Evolutionary conservation across 192 early-diverging fungal species (phyloP), one percentile per base, ranked within the genome.

Genomic region (Linderina pennispora): DNA sequence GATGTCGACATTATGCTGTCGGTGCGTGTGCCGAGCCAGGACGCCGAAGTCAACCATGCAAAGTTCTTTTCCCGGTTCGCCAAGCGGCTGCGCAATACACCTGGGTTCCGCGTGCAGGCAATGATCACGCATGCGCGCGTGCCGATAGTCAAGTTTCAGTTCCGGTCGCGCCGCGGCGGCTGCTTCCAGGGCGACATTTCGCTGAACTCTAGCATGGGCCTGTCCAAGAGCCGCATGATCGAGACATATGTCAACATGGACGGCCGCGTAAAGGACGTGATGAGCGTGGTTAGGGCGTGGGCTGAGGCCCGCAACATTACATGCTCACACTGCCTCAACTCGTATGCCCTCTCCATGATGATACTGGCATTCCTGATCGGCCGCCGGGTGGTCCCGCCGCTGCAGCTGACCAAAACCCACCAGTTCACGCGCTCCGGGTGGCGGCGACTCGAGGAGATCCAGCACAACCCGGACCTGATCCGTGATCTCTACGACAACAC

Each of bases 311-410:
- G 67, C 1, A 15, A 28, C 5, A 54, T 71, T 14, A 26, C 23
- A 0, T 41, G 45, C 23, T 41, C 38, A 8, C 50, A 51, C 8
- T 40, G 44, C 11, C 31, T 71, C 19, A 71, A 71, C 33, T 71
- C 67, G 43, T 71, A 53, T 33, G 55, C 55, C 0, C 28, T 71
- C 9, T 16, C 52, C 51, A 59, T 71, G 67, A 63, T 71, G 60
- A 61, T 35, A 2, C 19, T 71, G 5, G 52, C 67, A 3, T 71
- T 55, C 23, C 52, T 71, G 23, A 45, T 63, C 13, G 25, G 40
- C 35, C 39, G 57, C 33, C 22, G 34, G 2, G 67, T 71, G 36
- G 45, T 71, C 7, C 67, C 67, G 17, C 67, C 67, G 11, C 38
- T 71, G 36, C 67, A 71, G 44, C 49, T 60, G 8, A 8, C 62